Base-by-base conservation (phyloP, 306 rosid species). In the Rubus parviflorus region DNA sequence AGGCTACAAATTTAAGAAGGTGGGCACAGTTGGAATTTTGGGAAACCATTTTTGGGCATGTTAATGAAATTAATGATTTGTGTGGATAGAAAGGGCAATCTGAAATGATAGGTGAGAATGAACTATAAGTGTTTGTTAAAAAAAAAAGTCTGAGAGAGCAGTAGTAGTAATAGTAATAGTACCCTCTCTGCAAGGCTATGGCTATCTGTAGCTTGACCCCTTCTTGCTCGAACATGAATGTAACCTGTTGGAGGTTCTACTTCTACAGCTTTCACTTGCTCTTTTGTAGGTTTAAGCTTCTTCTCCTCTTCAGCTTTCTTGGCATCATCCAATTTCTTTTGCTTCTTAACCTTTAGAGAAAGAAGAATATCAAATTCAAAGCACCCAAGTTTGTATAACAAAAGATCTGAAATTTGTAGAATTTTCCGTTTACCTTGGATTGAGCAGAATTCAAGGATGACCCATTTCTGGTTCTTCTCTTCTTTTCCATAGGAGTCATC, bases 181-280 rank as follows among this genome's bases (percentile, higher is more conserved):
- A 94, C 98, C 93, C 98, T 95, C 82, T 95, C 98, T 40, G 98
- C 97, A 43, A 95, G 93, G 96, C 98, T 95, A 79, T 95, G 98
- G 86, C 93, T 95, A 79, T 95, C 98, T 1, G 98, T 95, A 43
- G 98, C 98, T 75, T 95, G 97, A 73, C 98, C 98, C 85, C 98
- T 92, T 81, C 97, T 88, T 73, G 97, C 98, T 87, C 98, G 90
- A 45, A 95, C 98, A 62, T 90, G 98, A 80, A 95, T 90, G 79
- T 89, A 95, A 3, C 89, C 97, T 4, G 86, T 84, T 77, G 97
- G 88, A 74, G 90, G 79, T 53, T 88, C 95, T 41, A 63, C 68
- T 19, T 89, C 92, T 20, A 66, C 16, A 77, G 54, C 70, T 40
- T 90, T 83, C 74, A 87, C 84, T 72, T 87, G 68, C 6, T 80